Percentiles rank a stretch among this genome's conserved stretches.
These are phyloP conservation scores for Kurtzmaniella cleridarum DNA, from an alignment of 805 yeast species.

Conservation along the genomic window DNA sequence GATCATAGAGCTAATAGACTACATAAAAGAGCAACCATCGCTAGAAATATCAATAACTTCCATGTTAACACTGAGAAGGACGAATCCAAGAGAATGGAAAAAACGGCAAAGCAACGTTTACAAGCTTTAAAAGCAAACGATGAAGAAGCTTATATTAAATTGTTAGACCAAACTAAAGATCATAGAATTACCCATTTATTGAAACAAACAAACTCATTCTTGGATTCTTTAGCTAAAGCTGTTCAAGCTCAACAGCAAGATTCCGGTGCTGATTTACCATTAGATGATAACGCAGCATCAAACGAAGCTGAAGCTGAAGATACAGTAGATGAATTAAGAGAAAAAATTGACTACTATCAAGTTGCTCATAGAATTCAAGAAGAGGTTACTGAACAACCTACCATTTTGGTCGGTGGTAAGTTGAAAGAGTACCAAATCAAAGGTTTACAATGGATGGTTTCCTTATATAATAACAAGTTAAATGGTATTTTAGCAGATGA, in stretches of 20 bases:
- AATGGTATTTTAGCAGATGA: conserved; percentile 65
- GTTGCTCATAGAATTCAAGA: conserved; percentile 77
- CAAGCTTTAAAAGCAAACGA: conserved; percentile 83
- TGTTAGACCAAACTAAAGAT: conserved; percentile 81
- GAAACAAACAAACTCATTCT: conserved; percentile 72
- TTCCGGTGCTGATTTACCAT: conserved; percentile 15
- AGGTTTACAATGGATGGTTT: conserved; percentile 66
- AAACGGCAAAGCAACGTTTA: conserved; percentile 81
- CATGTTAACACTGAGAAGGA: conserved; percentile 65
- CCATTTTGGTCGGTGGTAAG: conserved; percentile 68
- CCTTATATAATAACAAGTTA: conserved; percentile 53
- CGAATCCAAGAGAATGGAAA: conserved; percentile 68
- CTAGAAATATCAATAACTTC: conserved; percentile 37
- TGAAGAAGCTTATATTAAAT: conserved; percentile 81
- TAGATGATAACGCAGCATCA: conserved; percentile 29
- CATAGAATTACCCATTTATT: conserved; percentile 80
- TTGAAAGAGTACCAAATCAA: conserved; percentile 71
- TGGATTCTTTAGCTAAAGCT: conserved; percentile 73
- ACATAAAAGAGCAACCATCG: conserved; percentile 19
- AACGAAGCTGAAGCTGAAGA: conserved; percentile 33
- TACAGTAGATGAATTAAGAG: conserved; percentile 49
- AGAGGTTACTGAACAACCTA: conserved; percentile 59
- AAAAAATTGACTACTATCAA: conserved; percentile 71
- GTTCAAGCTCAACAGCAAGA: conserved; percentile 73
- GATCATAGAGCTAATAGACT: conserved; percentile 15